Evolutionary conservation across 192 early-diverging fungal genomes (phyloP), one percentile per base, ranked within the genome.

Genomic region (Gorgonomyces haynaldii): DNA sequence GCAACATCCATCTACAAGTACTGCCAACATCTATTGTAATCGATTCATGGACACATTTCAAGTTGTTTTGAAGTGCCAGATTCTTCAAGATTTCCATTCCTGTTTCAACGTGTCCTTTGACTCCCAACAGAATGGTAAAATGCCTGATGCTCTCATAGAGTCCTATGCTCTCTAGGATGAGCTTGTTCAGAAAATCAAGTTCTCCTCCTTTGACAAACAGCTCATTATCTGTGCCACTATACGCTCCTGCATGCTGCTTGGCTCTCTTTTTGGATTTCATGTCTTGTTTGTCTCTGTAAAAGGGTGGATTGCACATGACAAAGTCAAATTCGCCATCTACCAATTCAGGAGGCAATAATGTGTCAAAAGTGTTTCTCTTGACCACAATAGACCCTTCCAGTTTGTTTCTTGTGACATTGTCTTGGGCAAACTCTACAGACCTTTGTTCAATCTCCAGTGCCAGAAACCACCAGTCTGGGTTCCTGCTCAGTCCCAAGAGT

Each of bases 301-400:
- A 60, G 1, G 58, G 58, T 4, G 58, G 58, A 29, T 60, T 60
- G 24, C 58, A 60, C 40, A 60, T 58, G 15, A 26, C 19, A 24
- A 60, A 60, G 24, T 44, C 24, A 37, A 36, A 60, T 23, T 28
- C 32, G 10, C 39, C 13, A 31, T 12, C 12, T 31, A 31, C 5
- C 37, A 12, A 22, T 23, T 31, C 12, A 17, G 25, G 25, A 6
- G 42, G 42, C 8, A 43, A 15, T 8, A 43, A 22, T 10, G 12
- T 32, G 7, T 21, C 24, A 9, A 12, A 24, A 15, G 30, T 7
- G 4, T 29, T 12, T 26, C 24, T 8, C 22, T 51, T n/a, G 2
- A 15, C 20, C 7, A 48, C n/a, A 30, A 22, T 0, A 21, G 16
- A 8, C 34, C 15, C 30, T 16, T 26, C 10, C 8, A 60, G 16